Percentiles rank a stretch among this genome's conserved stretches.
phyloP scores from a whole-genome alignment of 2,329 filamentous ascomycete species.

The Magnaporthales sp. region DNA sequence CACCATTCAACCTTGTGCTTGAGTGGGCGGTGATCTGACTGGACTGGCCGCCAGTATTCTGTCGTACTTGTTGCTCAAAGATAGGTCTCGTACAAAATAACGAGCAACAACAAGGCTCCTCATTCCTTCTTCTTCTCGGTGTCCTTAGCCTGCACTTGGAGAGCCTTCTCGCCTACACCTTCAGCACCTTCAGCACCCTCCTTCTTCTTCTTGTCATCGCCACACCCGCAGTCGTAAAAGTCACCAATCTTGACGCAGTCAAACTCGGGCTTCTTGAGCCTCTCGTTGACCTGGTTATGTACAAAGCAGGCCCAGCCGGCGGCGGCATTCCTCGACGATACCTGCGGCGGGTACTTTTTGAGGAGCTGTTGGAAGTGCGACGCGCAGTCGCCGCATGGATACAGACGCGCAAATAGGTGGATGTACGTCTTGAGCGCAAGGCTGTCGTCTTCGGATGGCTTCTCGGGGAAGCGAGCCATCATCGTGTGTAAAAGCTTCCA shows the following conservation, averaged over 20 bases:
- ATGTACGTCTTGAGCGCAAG: conserved; percentile 56
- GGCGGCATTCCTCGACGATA: conserved; percentile 52
- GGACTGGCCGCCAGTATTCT: neutral
- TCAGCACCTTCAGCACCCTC: conserved; percentile 6
- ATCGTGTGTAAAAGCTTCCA: conserved; percentile 67
- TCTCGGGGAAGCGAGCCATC: conserved; percentile 60
- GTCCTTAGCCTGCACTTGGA: conserved; percentile 15
- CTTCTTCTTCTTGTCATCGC: conserved; percentile 43
- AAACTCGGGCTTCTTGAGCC: conserved; percentile 52
- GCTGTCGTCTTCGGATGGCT: conserved; percentile 53
- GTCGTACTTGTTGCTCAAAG: neutral
- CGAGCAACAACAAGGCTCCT: neutral
- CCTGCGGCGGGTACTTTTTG: conserved; percentile 55
- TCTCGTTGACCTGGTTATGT: conserved; percentile 59
- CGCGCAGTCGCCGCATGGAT: conserved; percentile 63
- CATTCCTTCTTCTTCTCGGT: conserved; percentile 7
- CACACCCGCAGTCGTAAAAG: conserved; percentile 65
- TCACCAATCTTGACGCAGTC: conserved; percentile 61
- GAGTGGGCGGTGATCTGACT: neutral
- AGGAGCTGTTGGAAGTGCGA: conserved; percentile 57
- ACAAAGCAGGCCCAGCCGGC: conserved; percentile 61
- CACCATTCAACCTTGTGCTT: neutral
- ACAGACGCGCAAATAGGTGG: conserved; percentile 58
- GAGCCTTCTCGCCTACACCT: conserved; percentile 13
- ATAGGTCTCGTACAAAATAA: neutral